A percentile compares a stretch with the other conserved stretches of the same genome.
These are phyloP conservation scores for Linaria vulgaris DNA, from an alignment of 257 asterid species.

Conservation along the genomic window DNA sequence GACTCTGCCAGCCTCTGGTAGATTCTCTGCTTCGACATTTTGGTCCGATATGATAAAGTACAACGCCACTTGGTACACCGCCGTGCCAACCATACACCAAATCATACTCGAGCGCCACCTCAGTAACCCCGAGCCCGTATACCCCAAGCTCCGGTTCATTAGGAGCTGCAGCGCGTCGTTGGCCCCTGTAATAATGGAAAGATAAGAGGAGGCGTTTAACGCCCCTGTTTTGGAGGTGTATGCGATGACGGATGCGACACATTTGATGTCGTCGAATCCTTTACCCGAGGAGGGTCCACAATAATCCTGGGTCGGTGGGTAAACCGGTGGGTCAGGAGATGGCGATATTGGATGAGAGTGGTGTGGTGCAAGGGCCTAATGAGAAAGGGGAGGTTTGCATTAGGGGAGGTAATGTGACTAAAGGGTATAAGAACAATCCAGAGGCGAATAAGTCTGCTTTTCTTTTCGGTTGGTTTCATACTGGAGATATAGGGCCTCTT, in stretches of 20 bases:
- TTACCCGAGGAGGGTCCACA: conserved; percentile 79
- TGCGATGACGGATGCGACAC: conserved; percentile 94
- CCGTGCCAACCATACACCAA: conserved; percentile 96
- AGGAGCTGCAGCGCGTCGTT: conserved; percentile 97
- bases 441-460: conserved; percentile 84
- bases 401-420: conserved; percentile 81
- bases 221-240: conserved; percentile 92
- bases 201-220: conserved; percentile 80
- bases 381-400: conserved; percentile 82
- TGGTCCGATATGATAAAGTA: conserved; percentile 84
- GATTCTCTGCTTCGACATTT: conserved; percentile 92
- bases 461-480: conserved; percentile 84
- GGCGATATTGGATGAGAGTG: conserved; percentile 72
- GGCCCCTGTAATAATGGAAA: conserved; percentile 77
- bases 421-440: conserved; percentile 79
- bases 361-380: conserved; percentile 54
- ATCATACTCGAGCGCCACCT: conserved; percentile 82
- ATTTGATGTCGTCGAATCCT: conserved; percentile 88
- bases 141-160: conserved; percentile 89
- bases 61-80: conserved; percentile 94
- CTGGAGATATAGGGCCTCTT: conserved; percentile 79
- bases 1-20: conserved; percentile 83
- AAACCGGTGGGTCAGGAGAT: conserved; percentile 91
- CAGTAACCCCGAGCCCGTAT: conserved; percentile 55
- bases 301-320: conserved; percentile 79